Evolutionary conservation across 768 basidiomycete genomes (phyloP), one percentile per base, ranked within the genome.

Genomic region (Naganishia onofrii): DNA sequence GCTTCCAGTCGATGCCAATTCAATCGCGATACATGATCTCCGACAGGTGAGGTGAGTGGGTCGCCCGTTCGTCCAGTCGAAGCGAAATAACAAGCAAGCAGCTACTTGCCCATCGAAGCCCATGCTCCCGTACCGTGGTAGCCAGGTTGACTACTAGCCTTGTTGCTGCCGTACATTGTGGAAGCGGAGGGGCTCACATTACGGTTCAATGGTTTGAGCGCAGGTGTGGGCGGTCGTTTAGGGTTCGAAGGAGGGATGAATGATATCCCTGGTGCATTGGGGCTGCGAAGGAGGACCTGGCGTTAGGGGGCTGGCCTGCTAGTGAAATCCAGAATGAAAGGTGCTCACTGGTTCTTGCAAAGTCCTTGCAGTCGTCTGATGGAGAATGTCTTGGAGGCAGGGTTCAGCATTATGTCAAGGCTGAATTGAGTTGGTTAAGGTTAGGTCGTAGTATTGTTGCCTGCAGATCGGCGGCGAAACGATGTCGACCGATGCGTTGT

Each of bases 331-430:
- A 23, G 9, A 10, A 1, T 6, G 51, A 38, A 54, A 2, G 23
- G 2, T 2, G 66, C 70, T 67, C 17, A 68, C 70, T 54, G 34
- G 44, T 58, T 65, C 58, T 68, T 68, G 63, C 67, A 68, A 15
- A 72, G 26, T 3, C 71, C 71, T 46, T 72, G 71, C 23, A 72
- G 60, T 53, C 67, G 31, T 32, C 71, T 48, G 60, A 72, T 68
- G 34, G 71, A 72, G 34, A 72, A 72, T 23, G 71, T 65, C 67
- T 69, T 72, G 19, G 38, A 36, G 15, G 71, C 54, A 32, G 71
- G 65, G 63, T 72, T 72, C 60, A 72, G 55, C 71, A 72, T 72
- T 28, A 26, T 67, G 36, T 46, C 32, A 21, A n/a, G 29, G 54
- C 44, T 48, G 52, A 55, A 3, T 44, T 57, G 17, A 26, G 28